Evolutionary conservation across 495 filamentous ascomycete genomes (phyloP).

Genomic region (Xylaria palmicola): DNA sequence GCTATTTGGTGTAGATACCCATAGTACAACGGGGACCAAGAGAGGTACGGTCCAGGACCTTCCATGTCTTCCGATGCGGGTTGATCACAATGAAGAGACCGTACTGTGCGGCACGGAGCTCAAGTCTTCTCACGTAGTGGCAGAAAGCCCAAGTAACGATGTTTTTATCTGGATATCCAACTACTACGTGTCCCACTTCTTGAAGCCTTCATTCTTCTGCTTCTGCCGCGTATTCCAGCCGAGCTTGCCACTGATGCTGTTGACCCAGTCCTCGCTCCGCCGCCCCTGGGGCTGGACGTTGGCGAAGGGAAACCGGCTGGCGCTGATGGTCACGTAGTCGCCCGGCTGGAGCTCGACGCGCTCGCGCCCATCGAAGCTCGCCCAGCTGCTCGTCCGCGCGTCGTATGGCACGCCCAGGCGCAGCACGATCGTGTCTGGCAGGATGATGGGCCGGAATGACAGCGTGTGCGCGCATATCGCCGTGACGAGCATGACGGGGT

Average conservation of each 20-base stretch:
- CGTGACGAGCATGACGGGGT: slow-evolving; percentile 93
- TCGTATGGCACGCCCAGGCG: slow-evolving; percentile 91
- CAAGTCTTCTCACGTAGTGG: neutral
- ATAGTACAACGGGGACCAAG: too few species aligned
- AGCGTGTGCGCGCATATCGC: slow-evolving; percentile 96
- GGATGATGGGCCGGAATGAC: slow-evolving; percentile 91
- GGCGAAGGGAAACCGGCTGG: slow-evolving; percentile 89
- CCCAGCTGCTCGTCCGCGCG: slow-evolving; percentile 86
- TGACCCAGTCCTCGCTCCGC: slow-evolving; percentile 87
- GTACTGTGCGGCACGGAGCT: too few species aligned
- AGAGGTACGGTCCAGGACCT: too few species aligned
- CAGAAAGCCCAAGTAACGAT: neutral
- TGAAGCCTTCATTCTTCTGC: slow-evolving; percentile 53
- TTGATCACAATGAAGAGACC: too few species aligned
- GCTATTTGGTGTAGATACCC: too few species aligned
- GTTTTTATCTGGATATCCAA: neutral
- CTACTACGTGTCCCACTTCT: slow-evolving; percentile 49
- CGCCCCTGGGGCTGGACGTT: slow-evolving; percentile 75
- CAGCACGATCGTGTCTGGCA: slow-evolving; percentile 92
- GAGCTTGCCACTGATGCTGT: slow-evolving; percentile 83
- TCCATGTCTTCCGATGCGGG: too few species aligned
- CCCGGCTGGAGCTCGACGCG: slow-evolving; percentile 82
- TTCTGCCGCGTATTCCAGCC: slow-evolving; percentile 94
- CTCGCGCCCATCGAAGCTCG: slow-evolving; percentile 93
- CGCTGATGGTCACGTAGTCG: slow-evolving; percentile 94